These are phyloP conservation scores for Rhizopogon roseolus DNA, from an alignment of 768 basidiomycete species.

Conservation along the genomic window DNA sequence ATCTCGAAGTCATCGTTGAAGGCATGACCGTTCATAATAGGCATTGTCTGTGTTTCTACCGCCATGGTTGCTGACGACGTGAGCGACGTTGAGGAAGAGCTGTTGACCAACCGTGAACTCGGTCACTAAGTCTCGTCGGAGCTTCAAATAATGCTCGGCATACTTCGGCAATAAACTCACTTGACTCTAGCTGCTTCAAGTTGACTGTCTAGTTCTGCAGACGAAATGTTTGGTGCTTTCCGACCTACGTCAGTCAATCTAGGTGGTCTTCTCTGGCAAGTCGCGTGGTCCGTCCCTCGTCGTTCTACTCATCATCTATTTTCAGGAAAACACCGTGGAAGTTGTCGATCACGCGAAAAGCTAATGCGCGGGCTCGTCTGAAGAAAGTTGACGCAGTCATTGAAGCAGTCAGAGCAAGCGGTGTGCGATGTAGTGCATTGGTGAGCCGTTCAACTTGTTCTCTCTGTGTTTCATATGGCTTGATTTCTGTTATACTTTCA, in stretches of 20 bases:
- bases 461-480: background rate
- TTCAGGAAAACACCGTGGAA: slow-evolving; percentile 93
- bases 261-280: slow-evolving; percentile 84
- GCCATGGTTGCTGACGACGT: slow-evolving; percentile 38
- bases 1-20: slow-evolving; percentile 39
- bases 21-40: slow-evolving; percentile 35
- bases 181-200: background rate
- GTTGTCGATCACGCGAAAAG: slow-evolving; percentile 86
- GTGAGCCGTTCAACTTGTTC: slow-evolving; percentile 40
- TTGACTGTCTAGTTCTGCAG: background rate
- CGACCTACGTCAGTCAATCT: slow-evolving; percentile 59
- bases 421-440: slow-evolving; percentile 70
- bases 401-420: slow-evolving; percentile 77
- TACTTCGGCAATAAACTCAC: slow-evolving; percentile 12
- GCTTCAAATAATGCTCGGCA: slow-evolving; percentile 22
- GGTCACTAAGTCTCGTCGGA: slow-evolving; percentile 15
- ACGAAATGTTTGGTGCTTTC: slow-evolving; percentile 83
- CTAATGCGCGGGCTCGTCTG: slow-evolving; percentile 82
- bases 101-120: background rate
- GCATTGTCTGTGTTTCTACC: slow-evolving; percentile 36
- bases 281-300: background rate
- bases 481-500: slow-evolving; percentile 23
- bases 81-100: background rate
- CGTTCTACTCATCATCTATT: slow-evolving; percentile 3
- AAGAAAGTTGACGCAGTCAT: slow-evolving; percentile 94